A percentile compares a stretch with the other conserved stretches of the same genome.
phyloP scores from a whole-genome alignment of 2,329 filamentous ascomycete genomes.

The Conoideocrella luteorostrata region DNA sequence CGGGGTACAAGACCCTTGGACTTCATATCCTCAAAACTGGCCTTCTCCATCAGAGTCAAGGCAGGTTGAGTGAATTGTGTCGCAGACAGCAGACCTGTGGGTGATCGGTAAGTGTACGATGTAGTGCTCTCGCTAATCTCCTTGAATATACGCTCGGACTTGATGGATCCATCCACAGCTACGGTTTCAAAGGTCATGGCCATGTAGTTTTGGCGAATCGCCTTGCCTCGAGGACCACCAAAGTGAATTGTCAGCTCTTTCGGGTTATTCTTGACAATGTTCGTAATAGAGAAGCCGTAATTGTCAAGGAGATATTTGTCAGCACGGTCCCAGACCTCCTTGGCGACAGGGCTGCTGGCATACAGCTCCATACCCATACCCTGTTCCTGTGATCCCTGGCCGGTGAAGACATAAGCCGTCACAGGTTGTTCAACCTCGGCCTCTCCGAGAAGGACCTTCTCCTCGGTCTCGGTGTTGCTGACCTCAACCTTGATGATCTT shows the following conservation, averaged over 20 bases:
- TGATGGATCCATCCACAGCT: slow-evolving; percentile 81
- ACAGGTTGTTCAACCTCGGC: slow-evolving; percentile 97
- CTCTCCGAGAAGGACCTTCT: slow-evolving; percentile 91
- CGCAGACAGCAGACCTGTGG: slow-evolving; percentile 87
- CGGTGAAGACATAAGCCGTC: slow-evolving; percentile 95
- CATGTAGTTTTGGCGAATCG: slow-evolving; percentile 98
- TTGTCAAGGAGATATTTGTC: slow-evolving; percentile 98
- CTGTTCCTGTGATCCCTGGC: slow-evolving; percentile 96
- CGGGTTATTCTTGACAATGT: slow-evolving; percentile 99
- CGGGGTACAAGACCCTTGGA: slow-evolving; percentile 91
- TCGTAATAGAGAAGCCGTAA: slow-evolving; percentile 96
- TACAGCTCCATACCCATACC: slow-evolving; percentile 99
- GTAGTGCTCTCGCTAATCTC: slow-evolving; percentile 88
- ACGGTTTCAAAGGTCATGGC: slow-evolving; percentile 99
- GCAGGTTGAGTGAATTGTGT: slow-evolving; percentile 98
- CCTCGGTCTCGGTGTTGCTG: slow-evolving; percentile 89
- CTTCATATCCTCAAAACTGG: slow-evolving; percentile 98
- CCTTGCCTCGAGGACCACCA: slow-evolving; percentile 91
- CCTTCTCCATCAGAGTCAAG: slow-evolving; percentile 98
- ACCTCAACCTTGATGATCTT: slow-evolving; percentile 99
- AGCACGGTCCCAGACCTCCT: slow-evolving; percentile 95
- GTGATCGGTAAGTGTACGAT: slow-evolving; percentile 95
- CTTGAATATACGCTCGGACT: slow-evolving; percentile 99
- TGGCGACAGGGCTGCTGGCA: slow-evolving; percentile 84
- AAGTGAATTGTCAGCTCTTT: slow-evolving; percentile 99